phyloP scores from a whole-genome alignment of 352 stramenopile genomes.

The Phytopythium boreale region DNA sequence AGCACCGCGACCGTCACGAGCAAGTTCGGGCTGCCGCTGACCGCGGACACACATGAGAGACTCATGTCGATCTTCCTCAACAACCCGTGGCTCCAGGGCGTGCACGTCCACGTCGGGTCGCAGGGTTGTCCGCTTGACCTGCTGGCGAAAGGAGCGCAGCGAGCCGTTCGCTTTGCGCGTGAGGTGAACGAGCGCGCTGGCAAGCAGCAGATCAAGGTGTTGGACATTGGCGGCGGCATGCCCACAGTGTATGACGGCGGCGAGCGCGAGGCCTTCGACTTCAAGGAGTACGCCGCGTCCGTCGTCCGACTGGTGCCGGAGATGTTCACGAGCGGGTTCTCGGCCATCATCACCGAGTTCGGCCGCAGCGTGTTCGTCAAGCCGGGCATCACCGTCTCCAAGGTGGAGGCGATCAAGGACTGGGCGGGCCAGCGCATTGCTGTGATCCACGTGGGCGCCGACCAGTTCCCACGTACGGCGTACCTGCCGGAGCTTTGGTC shows the following conservation, averaged over 20 bases:
- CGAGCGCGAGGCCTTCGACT: conserved; percentile 64
- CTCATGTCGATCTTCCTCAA: conserved; percentile 56
- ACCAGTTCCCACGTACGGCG: conserved; percentile 87
- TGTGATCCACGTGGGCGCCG: conserved; percentile 87
- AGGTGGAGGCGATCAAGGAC: conserved; percentile 89
- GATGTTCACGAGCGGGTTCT: conserved; percentile 79
- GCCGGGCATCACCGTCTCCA: conserved; percentile 78
- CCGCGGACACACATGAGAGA: conserved; percentile 37
- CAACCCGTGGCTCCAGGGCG: conserved; percentile 83
- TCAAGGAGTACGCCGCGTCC: conserved; percentile 72
- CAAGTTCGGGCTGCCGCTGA: conserved; percentile 90
- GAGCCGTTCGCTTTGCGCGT: conserved; percentile 69
- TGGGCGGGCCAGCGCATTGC: conserved; percentile 76
- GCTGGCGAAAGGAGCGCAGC: conserved; percentile 73
- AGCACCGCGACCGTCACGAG: conserved; percentile 87
- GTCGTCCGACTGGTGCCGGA: conserved; percentile 70
- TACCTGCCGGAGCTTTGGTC: conserved; percentile 86
- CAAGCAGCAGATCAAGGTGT: conserved; percentile 56
- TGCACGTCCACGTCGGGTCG: conserved; percentile 90
- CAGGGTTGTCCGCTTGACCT: conserved; percentile 85
- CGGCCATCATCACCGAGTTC: conserved; percentile 91
- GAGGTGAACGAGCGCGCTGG: conserved; percentile 68
- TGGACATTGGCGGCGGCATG: conserved; percentile 93
- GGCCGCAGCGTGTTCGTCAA: conserved; percentile 87
- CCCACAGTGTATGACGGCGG: conserved; percentile 85